phyloP scores from a whole-genome alignment of 108 stramenopile species.

The Epithemia pelagica region DNA sequence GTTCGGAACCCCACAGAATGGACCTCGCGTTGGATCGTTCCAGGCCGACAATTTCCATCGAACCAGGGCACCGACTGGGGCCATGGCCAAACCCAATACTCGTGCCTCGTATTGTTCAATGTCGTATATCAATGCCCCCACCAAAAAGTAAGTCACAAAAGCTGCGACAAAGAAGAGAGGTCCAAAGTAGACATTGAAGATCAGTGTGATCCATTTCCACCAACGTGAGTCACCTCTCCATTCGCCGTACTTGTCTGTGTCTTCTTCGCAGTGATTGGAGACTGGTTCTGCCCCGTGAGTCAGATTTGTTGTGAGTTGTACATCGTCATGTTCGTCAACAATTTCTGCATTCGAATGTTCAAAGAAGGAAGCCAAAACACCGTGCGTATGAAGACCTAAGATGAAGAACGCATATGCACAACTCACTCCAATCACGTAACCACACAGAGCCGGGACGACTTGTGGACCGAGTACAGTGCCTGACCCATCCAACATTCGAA shows the following conservation, averaged over 20 bases:
- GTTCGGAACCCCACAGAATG: too few relatives aligned
- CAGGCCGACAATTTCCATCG: constrained; percentile 55
- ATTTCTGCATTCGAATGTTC: background rate
- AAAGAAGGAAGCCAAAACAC: constrained; percentile 14
- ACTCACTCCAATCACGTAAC: constrained; percentile 59
- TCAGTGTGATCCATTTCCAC: too few relatives aligned
- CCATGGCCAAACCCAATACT: constrained; percentile 35
- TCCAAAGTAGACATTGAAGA: background rate
- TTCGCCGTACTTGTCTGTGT: background rate
- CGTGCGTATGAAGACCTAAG: constrained; percentile 35
- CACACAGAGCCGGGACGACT: constrained; percentile 48
- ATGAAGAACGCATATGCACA: constrained; percentile 32
- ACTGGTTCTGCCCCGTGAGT: background rate
- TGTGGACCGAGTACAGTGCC: constrained; percentile 47
- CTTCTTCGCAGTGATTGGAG: constrained; percentile 4
- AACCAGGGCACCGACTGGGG: constrained; percentile 52
- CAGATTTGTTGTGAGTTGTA: too few relatives aligned
- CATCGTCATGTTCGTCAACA: background rate
- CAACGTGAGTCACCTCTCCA: too few relatives aligned
- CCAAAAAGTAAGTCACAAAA: constrained; percentile 32
- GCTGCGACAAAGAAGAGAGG: background rate
- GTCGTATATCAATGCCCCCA: constrained; percentile 40
- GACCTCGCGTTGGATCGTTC: too few relatives aligned
- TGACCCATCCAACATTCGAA: constrained; percentile 66
- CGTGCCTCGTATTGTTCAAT: constrained; percentile 46